Evolutionary conservation across 192 early-diverging fungal species (phyloP).

Genomic region (Gonapodya sp.): DNA sequence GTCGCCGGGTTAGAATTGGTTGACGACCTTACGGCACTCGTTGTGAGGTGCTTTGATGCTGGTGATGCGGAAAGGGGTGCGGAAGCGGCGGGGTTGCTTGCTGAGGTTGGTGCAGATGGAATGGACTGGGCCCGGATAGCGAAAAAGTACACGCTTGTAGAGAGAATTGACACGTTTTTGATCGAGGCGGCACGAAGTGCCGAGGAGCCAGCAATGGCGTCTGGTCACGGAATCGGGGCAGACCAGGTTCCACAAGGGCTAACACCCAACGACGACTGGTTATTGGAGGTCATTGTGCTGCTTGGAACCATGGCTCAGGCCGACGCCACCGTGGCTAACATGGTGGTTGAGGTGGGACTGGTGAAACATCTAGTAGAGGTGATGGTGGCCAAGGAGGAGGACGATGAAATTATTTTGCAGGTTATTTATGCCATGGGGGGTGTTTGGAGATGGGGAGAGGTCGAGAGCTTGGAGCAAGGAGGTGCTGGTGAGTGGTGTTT

Average conservation of each 20-base stretch:
- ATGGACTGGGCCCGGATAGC: background rate
- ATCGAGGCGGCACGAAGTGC: background rate
- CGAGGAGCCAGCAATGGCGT: background rate
- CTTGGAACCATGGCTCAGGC: constrained; percentile 37
- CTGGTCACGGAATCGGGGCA: background rate
- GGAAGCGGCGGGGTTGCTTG: background rate
- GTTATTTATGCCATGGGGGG: constrained; percentile 38
- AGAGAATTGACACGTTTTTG: background rate
- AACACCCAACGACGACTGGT: constrained; percentile 36
- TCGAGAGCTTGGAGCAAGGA: constrained; percentile 2
- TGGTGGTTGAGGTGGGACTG: constrained; percentile 29
- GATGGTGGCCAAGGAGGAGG: constrained; percentile 51
- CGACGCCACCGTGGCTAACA: constrained; percentile 37
- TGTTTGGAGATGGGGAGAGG: background rate
- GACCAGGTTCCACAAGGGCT: constrained; percentile 1
- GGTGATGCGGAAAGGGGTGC: constrained; percentile 13
- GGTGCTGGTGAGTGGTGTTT: constrained; percentile 6
- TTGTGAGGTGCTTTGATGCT: background rate
- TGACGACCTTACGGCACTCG: background rate
- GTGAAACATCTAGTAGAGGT: constrained; percentile 32
- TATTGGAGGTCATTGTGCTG: constrained; percentile 32
- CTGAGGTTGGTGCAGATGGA: background rate
- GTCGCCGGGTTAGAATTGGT: constrained; percentile 40
- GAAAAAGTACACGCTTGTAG: background rate
- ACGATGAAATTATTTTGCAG: constrained; percentile 52